Conservation (phyloP, 176 grass and related monocot species). For the Stipa capillata region DNA sequence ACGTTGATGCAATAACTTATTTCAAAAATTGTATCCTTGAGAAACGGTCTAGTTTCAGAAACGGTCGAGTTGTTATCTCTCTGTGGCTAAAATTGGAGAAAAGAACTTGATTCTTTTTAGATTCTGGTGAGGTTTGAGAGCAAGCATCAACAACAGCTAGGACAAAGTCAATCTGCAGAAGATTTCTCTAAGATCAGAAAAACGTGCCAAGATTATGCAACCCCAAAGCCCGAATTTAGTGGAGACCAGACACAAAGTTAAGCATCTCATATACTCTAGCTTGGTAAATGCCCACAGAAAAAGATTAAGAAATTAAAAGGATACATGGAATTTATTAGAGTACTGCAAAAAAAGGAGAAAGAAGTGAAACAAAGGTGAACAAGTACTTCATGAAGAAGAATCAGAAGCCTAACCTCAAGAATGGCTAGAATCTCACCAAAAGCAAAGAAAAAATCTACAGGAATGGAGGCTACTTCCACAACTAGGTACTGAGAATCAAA, state of each 20-base stretch:
- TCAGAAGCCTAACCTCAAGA: background rate
- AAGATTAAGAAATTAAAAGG: background rate
- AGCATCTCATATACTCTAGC: background rate
- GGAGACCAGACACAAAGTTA: background rate
- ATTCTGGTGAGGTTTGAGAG: background rate
- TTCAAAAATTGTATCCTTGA: background rate
- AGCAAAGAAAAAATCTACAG: background rate
- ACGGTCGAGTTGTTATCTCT: background rate
- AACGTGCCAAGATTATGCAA: background rate
- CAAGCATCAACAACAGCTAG: background rate
- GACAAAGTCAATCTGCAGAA: background rate
- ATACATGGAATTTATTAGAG: background rate
- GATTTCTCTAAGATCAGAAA: background rate
- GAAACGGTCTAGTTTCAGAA: conserved; percentile 6
- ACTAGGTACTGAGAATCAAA: background rate
- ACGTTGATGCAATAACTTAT: conserved; percentile 1
- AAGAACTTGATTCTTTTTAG: too few relatives aligned
- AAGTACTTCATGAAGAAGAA: conserved; percentile 8
- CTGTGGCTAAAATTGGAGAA: too few relatives aligned
- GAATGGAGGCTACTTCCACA: background rate
- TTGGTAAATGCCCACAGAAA: background rate
- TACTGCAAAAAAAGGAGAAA: background rate
- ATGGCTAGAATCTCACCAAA: background rate
- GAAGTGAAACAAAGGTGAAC: background rate
- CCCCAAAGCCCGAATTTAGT: background rate